phyloP scores from a whole-genome alignment of 768 basidiomycete genomes.

The Pulveroboletus sp. region DNA sequence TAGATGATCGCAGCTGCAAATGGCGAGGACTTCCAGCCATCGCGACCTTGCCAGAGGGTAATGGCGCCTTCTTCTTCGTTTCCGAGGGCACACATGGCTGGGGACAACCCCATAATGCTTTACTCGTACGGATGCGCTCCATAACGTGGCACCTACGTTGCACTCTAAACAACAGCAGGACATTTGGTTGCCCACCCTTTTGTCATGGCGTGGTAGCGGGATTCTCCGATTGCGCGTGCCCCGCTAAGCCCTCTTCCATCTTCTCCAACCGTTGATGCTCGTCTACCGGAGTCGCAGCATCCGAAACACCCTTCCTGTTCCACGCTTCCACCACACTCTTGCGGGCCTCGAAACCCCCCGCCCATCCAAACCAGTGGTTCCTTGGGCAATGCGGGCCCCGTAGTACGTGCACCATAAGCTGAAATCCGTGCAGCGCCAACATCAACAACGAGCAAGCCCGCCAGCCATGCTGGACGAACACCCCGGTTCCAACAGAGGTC shows the following conservation, averaged over 20 bases:
- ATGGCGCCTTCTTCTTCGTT: neutral
- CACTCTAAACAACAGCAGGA: neutral
- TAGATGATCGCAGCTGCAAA: too few relatives aligned
- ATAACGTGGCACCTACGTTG: neutral
- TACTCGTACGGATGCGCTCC: neutral
- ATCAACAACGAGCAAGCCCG: constrained; percentile 56
- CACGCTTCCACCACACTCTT: constrained; percentile 32
- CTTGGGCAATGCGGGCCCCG: constrained; percentile 60
- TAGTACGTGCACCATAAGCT: constrained; percentile 51
- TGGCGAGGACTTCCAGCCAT: too few relatives aligned
- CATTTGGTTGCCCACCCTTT: neutral
- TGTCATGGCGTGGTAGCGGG: constrained; percentile 1
- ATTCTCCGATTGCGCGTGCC: neutral
- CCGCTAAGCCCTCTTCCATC: neutral
- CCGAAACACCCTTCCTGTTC: neutral
- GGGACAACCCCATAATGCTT: neutral
- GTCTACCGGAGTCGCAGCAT: neutral
- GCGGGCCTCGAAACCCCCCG: constrained; percentile 47
- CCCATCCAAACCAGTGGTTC: constrained; percentile 57
- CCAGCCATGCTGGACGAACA: constrained; percentile 72
- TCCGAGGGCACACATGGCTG: too few relatives aligned
- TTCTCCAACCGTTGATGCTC: constrained; percentile 7
- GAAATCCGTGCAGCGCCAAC: constrained; percentile 53
- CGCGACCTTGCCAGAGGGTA: neutral
- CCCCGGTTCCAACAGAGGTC: constrained; percentile 64